phyloP scores from a whole-genome alignment of 148 eudicot species.

The Persicaria tinctoria region DNA sequence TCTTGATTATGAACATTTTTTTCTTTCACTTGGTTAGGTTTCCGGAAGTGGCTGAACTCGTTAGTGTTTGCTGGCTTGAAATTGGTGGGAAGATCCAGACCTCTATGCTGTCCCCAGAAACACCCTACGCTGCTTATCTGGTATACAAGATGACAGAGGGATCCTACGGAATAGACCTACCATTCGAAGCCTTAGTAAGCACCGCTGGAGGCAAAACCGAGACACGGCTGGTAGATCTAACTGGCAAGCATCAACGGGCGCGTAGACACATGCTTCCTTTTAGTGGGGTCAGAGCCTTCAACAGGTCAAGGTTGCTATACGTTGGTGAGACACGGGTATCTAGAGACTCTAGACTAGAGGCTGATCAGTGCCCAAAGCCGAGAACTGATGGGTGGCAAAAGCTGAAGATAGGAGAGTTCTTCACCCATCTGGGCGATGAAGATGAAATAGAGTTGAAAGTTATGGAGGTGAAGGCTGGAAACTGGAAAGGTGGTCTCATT shows the following conservation, averaged over 20 bases:
- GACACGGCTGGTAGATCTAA: slow-evolving; percentile 19
- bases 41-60: slow-evolving; percentile 48
- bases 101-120: slow-evolving; percentile 33
- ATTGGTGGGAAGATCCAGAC: slow-evolving; percentile 34
- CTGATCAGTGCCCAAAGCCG: slow-evolving; percentile 22
- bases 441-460: slow-evolving; percentile 41
- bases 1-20: not conserved
- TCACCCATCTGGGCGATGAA: slow-evolving; percentile 20
- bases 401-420: slow-evolving; percentile 43
- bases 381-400: slow-evolving; percentile 69
- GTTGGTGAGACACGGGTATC: not conserved
- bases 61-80: slow-evolving; percentile 56
- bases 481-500: slow-evolving; percentile 46
- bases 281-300: not conserved
- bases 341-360: not conserved
- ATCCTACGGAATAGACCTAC: slow-evolving; percentile 32
- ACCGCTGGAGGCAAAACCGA: slow-evolving; percentile 22
- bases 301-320: not conserved
- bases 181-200: slow-evolving; percentile 26
- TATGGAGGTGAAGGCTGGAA: slow-evolving; percentile 28
- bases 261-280: not conserved
- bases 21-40: slow-evolving; percentile 28
- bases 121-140: slow-evolving; percentile 42
- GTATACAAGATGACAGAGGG: slow-evolving; percentile 32
- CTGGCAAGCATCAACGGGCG: not conserved